Percentiles rank a stretch among this genome's conserved stretches.
Evolutionary conservation across 2,329 filamentous ascomycete species (phyloP).

Genomic region (Clonostachys solani): DNA sequence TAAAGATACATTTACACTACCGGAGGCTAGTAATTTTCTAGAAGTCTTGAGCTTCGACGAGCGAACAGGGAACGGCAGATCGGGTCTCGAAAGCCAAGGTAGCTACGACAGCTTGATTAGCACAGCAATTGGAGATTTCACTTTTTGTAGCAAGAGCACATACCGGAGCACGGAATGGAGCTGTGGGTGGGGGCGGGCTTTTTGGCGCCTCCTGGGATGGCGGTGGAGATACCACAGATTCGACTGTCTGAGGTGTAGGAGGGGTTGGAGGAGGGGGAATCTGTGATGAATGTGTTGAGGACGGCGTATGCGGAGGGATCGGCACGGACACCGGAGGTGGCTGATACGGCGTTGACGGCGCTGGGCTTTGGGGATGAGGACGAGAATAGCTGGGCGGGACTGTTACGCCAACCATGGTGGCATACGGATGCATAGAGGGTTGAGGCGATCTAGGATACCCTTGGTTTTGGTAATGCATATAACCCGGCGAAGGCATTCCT

Average conservation of each 20-base stretch:
- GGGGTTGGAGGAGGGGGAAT: conserved; percentile 39
- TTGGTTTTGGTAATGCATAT: conserved; percentile 37
- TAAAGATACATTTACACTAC: conserved; percentile 33
- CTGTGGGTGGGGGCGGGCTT: conserved; percentile 1
- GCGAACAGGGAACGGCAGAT: conserved; percentile 42
- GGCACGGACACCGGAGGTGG: conserved; percentile 39
- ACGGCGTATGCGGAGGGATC: conserved; percentile 44
- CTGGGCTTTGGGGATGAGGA: conserved; percentile 46
- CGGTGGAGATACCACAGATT: conserved; percentile 16
- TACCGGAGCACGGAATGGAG: conserved; percentile 46
- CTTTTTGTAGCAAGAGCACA: conserved; percentile 15
- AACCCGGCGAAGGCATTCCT: conserved; percentile 38
- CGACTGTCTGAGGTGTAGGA: conserved; percentile 33
- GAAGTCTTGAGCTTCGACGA: conserved; percentile 30
- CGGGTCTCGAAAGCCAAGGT: conserved; percentile 52
- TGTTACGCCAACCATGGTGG: conserved; percentile 40
- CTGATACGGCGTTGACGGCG: conserved; percentile 52
- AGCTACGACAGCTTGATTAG: conserved; percentile 29
- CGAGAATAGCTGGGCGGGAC: conserved; percentile 42
- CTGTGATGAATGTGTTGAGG: conserved; percentile 45
- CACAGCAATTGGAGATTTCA: not conserved
- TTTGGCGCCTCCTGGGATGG: conserved; percentile 7
- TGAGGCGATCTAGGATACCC: conserved; percentile 43
- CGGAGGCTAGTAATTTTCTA: conserved; percentile 32
- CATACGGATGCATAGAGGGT: conserved; percentile 46